A percentile compares a stretch with the other conserved stretches of the same genome.
phyloP scores from a whole-genome alignment of 2,329 filamentous ascomycete genomes.

The Apiospora marii region DNA sequence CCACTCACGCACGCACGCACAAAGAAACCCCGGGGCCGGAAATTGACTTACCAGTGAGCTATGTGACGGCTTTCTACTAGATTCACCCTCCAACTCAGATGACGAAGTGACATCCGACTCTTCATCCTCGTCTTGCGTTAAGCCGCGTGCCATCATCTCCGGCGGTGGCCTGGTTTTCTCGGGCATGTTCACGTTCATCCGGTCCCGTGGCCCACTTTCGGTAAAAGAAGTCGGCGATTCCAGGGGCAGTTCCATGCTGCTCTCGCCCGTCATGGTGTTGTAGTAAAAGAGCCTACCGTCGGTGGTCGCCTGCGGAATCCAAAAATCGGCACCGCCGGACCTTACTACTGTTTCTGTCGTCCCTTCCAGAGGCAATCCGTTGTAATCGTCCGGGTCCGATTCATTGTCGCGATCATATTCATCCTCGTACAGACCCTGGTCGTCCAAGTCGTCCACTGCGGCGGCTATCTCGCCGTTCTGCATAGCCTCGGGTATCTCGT shows the following conservation, averaged over 20 bases:
- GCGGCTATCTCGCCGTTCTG: conserved; percentile 62
- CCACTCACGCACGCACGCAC: neutral
- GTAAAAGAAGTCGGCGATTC: conserved; percentile 84
- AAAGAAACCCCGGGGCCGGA: neutral
- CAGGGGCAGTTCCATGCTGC: conserved; percentile 91
- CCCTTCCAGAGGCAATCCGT: conserved; percentile 73
- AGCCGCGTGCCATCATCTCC: conserved; percentile 88
- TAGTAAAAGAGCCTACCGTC: conserved; percentile 96
- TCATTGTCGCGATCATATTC: conserved; percentile 73
- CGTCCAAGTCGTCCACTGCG: conserved; percentile 67
- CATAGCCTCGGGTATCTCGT: conserved; percentile 72
- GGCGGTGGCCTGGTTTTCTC: conserved; percentile 89
- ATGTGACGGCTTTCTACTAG: conserved; percentile 72
- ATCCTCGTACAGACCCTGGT: conserved; percentile 71
- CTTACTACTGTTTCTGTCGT: conserved; percentile 55
- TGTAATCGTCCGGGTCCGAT: conserved; percentile 66
- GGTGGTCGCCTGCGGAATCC: conserved; percentile 96
- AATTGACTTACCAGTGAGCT: conserved; percentile 67
- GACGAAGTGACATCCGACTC: conserved; percentile 86
- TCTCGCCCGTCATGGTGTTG: conserved; percentile 96
- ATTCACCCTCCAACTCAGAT: conserved; percentile 83
- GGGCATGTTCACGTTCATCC: conserved; percentile 86
- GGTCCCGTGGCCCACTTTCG: conserved; percentile 87
- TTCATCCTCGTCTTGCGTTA: conserved; percentile 85
- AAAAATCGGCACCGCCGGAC: conserved; percentile 91